phyloP scores from a whole-genome alignment of 2,329 filamentous ascomycete genomes.

The Aspergillus aculeatus region DNA sequence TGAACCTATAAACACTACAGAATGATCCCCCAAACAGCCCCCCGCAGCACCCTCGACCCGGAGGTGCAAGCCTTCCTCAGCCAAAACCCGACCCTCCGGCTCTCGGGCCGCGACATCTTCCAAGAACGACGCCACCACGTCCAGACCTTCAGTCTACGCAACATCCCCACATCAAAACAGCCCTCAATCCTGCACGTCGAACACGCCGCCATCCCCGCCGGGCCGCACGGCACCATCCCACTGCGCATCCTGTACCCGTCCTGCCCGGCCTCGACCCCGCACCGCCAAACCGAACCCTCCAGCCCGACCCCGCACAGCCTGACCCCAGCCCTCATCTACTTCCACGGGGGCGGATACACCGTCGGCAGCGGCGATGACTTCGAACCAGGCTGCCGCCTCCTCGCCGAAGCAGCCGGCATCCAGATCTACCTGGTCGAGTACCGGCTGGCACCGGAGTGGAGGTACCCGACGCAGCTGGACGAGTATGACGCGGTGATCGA shows the following conservation, averaged over 20 bases:
- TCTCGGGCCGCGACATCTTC: neutral
- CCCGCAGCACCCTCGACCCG: neutral
- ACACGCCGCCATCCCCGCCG: constrained; percentile 31
- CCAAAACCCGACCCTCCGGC: neutral
- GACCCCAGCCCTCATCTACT: constrained; percentile 33
- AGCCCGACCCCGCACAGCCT: neutral
- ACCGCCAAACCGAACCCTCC: constrained; percentile 12
- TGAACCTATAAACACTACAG: too few relatives aligned
- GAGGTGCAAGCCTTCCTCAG: neutral
- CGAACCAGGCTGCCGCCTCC: constrained; percentile 35
- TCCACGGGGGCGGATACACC: constrained; percentile 42
- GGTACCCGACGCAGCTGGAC: constrained; percentile 34
- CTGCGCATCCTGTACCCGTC: constrained; percentile 35
- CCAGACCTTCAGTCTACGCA: neutral
- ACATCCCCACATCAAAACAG: neutral
- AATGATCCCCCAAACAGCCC: neutral
- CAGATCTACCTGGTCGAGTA: constrained; percentile 38
- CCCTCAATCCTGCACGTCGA: constrained; percentile 32
- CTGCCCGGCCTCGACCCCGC: constrained; percentile 7
- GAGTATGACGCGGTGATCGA: constrained; percentile 34
- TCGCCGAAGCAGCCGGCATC: constrained; percentile 28
- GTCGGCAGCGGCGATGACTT: constrained; percentile 42
- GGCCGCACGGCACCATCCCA: constrained; percentile 35
- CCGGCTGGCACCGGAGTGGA: constrained; percentile 34
- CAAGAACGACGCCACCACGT: constrained; percentile 2